phyloP scores from a whole-genome alignment of 1,284 basidiomycete species.

The Prillingera fragicola region DNA sequence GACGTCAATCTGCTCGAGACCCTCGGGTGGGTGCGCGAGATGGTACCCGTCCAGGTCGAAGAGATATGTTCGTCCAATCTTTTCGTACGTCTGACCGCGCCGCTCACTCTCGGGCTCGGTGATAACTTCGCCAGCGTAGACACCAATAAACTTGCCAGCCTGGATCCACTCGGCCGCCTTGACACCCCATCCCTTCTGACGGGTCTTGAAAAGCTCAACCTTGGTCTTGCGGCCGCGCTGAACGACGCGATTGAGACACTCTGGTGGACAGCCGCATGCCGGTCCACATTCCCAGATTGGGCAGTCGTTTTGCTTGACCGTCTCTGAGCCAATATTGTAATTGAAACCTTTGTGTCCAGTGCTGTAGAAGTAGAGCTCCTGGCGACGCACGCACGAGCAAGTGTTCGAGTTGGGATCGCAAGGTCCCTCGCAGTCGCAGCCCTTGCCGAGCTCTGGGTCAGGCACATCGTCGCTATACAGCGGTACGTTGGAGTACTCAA shows the following conservation, averaged over 20 bases:
- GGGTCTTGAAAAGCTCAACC: conserved; percentile 59
- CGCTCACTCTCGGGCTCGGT: conserved; percentile 61
- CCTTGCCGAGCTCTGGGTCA: conserved; percentile 59
- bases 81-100: conserved; percentile 64
- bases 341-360: conserved; percentile 54
- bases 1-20: conserved; percentile 36
- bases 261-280: conserved; percentile 69
- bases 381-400: conserved; percentile 63
- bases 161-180: conserved; percentile 63
- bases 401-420: conserved; percentile 64
- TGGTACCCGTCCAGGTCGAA: conserved; percentile 75
- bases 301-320: conserved; percentile 53
- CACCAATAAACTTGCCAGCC: conserved; percentile 66
- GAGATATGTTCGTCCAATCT: conserved; percentile 73
- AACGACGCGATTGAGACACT: conserved; percentile 77
- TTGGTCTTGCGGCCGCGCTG: conserved; percentile 69
- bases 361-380: conserved; percentile 50
- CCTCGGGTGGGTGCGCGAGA: conserved; percentile 49
- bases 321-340: conserved; percentile 55
- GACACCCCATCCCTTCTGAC: conserved; percentile 20
- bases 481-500: conserved; percentile 51
- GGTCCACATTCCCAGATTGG: conserved; percentile 85
- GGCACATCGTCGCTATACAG: conserved; percentile 64
- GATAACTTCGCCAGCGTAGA: conserved; percentile 78
- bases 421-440: conserved; percentile 66